Conservation (phyloP, 306 rosid genomes). For the Inga oerstediana region DNA sequence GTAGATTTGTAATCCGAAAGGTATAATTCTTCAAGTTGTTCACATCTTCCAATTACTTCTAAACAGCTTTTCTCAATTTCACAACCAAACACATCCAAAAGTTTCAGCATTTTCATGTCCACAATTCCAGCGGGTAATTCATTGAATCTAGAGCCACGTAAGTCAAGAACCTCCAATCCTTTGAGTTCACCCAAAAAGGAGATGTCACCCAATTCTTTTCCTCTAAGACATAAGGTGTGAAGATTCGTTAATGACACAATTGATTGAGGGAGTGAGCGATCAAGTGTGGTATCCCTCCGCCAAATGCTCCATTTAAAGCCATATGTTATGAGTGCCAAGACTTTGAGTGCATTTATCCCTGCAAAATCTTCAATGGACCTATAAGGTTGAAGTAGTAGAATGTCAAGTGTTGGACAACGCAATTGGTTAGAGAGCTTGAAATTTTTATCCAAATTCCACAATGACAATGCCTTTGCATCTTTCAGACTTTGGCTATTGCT, state of each 20-base stretch:
- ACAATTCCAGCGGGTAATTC: background rate
- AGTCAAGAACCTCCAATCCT: background rate
- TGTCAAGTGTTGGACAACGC: too few relatives aligned
- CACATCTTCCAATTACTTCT: conserved; percentile 16
- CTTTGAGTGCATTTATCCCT: background rate
- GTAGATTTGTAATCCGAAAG: background rate
- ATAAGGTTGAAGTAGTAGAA: too few relatives aligned
- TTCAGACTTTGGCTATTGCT: background rate
- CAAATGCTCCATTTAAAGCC: background rate
- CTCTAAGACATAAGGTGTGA: background rate
- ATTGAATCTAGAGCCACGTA: background rate
- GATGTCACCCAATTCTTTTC: background rate
- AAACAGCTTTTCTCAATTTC: background rate
- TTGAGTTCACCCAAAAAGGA: background rate
- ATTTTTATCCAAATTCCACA: too few relatives aligned
- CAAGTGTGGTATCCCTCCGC: rapidly evolving
- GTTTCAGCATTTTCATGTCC: background rate
- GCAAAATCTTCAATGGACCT: too few relatives aligned
- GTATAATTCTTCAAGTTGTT: background rate
- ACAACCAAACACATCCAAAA: background rate
- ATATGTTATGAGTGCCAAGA: background rate
- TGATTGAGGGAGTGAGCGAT: background rate
- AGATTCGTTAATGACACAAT: background rate
- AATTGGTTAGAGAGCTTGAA: too few relatives aligned
- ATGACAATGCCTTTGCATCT: background rate